Base-by-base conservation (phyloP, 23 red algal genomes). In the Gracilaria domingensis region DNA sequence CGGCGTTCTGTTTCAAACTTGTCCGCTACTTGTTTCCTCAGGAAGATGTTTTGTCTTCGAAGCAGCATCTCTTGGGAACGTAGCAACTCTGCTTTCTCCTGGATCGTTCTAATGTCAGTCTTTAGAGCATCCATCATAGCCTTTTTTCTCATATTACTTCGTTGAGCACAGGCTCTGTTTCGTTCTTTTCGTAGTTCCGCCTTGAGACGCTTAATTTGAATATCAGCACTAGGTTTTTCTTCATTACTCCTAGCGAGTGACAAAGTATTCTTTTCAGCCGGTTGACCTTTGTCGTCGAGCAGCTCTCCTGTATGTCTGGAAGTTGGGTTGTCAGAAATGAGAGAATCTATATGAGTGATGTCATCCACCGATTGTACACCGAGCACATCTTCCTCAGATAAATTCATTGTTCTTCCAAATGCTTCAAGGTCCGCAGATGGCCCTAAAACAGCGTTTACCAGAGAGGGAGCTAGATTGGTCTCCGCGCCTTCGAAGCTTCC, bases 131-230 rank as follows among this genome's bases (percentile, higher is more conserved):
- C 81, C 32, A 44, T 55, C 44, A 49, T 48, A 2, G 61, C 81
- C 35, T 85, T 85, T 14, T 65, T 69, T n/a, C 38, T 42, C 81
- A 85, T 85, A 40, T 85, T 85, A 12, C 59, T 69, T 69, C 81
- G 55, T 33, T 85, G 81, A 71, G 81, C 81, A 70, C 57, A 70
- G 16, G 65, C 59, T 14, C 81, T 45, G 57, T 85, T 85, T 34
- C 39, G 29, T 50, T 85, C 81, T 5, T 60, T 55, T 85, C 81
- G 18, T 12, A 50, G 81, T 70, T 85, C 40, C 34, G 61, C 60
- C 42, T 85, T 85, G 17, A 62, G 61, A 33, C 29, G 81, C 25
- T 26, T 65, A 69, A 69, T 55, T 55, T 50, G 72, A 28, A 51
- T 20, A 45, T 77, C 45, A 11, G 12, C 39, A 23, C 7, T 25